Percentiles rank a stretch among this genome's conserved stretches.
Evolutionary conservation across 768 basidiomycete species (phyloP).

Genomic region (Dioszegia crocea): DNA sequence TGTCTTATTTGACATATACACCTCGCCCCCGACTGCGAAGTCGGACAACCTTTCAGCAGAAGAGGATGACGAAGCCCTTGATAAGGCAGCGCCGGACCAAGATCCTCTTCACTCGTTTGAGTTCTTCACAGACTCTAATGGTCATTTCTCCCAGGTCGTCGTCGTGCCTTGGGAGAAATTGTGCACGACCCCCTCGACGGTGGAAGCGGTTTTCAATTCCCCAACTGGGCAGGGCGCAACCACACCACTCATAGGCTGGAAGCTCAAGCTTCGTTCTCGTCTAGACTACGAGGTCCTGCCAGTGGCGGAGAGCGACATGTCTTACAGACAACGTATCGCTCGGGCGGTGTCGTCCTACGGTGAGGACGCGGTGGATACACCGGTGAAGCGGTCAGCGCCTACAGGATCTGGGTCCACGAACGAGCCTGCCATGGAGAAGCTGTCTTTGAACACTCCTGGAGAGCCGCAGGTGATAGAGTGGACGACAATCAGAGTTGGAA

Average conservation of each 20-base stretch:
- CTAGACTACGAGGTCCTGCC: slow-evolving; percentile 16
- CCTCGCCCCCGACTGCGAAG: slow-evolving; percentile 36
- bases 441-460: slow-evolving; percentile 12
- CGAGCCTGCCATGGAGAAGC: neutral
- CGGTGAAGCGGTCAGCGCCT: neutral
- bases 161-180: slow-evolving; percentile 62
- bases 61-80: neutral
- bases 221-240: neutral
- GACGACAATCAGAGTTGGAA: slow-evolving; percentile 16
- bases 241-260: slow-evolving; percentile 6
- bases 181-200: slow-evolving; percentile 10
- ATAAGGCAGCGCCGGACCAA: slow-evolving; percentile 17
- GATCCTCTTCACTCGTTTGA: slow-evolving; percentile 44
- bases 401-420: neutral
- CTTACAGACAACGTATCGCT: slow-evolving; percentile 7
- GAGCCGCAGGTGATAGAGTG: slow-evolving; percentile 16
- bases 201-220: slow-evolving; percentile 1
- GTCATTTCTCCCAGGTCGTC: slow-evolving; percentile 67
- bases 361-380: slow-evolving; percentile 2
- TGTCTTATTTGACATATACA: slow-evolving; percentile 63
- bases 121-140: slow-evolving; percentile 63
- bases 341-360: slow-evolving; percentile 18
- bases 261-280: slow-evolving; percentile 13
- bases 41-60: slow-evolving; percentile 13
- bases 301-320: slow-evolving; percentile 8